Evolutionary conservation across 345 rosid species (phyloP).

Genomic region (Combretum micranthum): DNA sequence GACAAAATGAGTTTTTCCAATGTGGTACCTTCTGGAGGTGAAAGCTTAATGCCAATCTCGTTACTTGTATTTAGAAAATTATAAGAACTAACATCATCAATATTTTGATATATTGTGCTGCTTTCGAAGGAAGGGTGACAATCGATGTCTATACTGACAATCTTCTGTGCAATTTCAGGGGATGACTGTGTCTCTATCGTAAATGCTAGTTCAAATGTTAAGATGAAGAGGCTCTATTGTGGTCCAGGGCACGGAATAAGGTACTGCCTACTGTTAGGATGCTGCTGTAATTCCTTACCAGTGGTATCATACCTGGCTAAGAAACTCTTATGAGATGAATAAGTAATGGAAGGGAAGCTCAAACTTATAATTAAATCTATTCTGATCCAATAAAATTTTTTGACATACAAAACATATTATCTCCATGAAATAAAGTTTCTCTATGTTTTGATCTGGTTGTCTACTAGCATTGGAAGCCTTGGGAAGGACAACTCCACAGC

Average conservation of each 20-base stretch:
- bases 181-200: slow-evolving; percentile 96
- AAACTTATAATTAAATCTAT: no score
- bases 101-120: no score
- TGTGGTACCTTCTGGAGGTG: no score
- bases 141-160: slow-evolving; percentile 7
- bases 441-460: slow-evolving; percentile 4
- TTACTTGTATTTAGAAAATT: no score
- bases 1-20: neutral
- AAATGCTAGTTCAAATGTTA: slow-evolving; percentile 62
- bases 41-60: no score
- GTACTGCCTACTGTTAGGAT: slow-evolving; percentile 18
- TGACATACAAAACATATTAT: no score
- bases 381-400: no score
- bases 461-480: slow-evolving; percentile 81
- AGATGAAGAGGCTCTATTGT: slow-evolving; percentile 80
- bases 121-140: no score
- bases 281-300: neutral
- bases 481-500: slow-evolving; percentile 78
- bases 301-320: no score
- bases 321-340: no score
- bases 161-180: slow-evolving; percentile 38
- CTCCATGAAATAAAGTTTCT: neutral
- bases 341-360: no score
- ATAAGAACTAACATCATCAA: no score
- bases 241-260: slow-evolving; percentile 99